Conservation (phyloP, 331 rosid genomes). For the Malus hybrid region DNA sequence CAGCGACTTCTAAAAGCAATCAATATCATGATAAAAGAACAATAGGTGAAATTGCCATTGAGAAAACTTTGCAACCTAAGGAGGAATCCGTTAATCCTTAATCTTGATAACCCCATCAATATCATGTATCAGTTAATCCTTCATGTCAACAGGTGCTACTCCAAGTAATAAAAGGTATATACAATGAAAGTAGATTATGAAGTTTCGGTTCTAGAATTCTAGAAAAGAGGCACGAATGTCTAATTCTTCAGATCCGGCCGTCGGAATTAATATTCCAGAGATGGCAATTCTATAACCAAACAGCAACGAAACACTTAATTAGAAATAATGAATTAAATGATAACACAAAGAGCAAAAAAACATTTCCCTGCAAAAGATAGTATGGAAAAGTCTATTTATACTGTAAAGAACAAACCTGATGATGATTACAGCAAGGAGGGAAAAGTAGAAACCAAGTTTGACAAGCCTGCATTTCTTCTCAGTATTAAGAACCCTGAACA, state of each 20-base stretch:
- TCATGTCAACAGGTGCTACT: not conserved
- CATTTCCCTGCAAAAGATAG: not conserved
- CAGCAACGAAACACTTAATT: conserved; percentile 11
- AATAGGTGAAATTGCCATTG: not conserved
- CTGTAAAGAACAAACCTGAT: conserved; percentile 62
- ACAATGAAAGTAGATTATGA: not conserved
- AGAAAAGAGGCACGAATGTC: conserved; percentile 33
- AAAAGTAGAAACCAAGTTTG: conserved; percentile 68
- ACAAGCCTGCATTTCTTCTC: conserved; percentile 69
- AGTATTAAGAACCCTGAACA: conserved; percentile 57
- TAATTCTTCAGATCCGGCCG: conserved; percentile 27
- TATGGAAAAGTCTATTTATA: not conserved
- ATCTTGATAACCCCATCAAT: not conserved
- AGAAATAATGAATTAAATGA: conserved; percentile 3
- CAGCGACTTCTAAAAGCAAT: not conserved
- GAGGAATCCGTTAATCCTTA: not conserved
- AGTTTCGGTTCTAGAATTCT: conserved; percentile 20
- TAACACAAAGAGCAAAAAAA: not conserved
- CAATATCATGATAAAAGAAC: not conserved
- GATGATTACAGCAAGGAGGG: conserved; percentile 43
- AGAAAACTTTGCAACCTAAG: not conserved
- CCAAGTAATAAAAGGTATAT: not conserved
- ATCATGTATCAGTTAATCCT: not conserved
- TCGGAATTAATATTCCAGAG: conserved; percentile 22
- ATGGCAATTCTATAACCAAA: conserved; percentile 29